phyloP scores from a whole-genome alignment of 345 rosid species.

The Aquilaria malaccensis region DNA sequence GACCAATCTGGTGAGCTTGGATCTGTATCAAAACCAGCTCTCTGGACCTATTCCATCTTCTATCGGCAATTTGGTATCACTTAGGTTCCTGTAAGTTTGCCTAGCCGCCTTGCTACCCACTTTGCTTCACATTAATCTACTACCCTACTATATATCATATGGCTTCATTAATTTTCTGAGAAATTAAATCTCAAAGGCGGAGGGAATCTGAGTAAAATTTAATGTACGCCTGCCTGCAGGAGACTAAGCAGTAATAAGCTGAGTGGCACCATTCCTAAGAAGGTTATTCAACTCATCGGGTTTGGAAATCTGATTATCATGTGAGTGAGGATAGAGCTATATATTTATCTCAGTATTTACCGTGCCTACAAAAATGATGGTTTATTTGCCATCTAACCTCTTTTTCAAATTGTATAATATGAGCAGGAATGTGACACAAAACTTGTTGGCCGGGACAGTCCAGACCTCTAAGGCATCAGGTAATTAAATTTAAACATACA shows the following conservation, averaged over 20 bases:
- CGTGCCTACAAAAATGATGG: too few species aligned
- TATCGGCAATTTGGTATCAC: slow-evolving; percentile 27
- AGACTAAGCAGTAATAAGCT: slow-evolving; percentile 33
- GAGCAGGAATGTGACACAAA: slow-evolving; percentile 41
- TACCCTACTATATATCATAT: background rate
- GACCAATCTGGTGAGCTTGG: slow-evolving; percentile 30
- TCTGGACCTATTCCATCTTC: slow-evolving; percentile 35
- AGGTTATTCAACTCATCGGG: slow-evolving; percentile 20
- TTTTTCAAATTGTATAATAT: background rate
- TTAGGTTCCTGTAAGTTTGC: slow-evolving; percentile 29
- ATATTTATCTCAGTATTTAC: too few species aligned
- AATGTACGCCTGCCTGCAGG: slow-evolving; percentile 16
- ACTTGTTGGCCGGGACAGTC: slow-evolving; percentile 25
- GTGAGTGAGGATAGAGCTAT: slow-evolving; percentile 20
- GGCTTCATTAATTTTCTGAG: background rate
- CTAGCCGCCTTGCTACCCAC: too few species aligned
- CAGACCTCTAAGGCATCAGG: slow-evolving; percentile 19
- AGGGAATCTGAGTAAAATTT: background rate
- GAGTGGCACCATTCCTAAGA: slow-evolving; percentile 29
- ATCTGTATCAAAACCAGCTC: slow-evolving; percentile 24
- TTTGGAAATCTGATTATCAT: slow-evolving; percentile 23
- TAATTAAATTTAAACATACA: background rate
- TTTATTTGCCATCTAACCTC: background rate
- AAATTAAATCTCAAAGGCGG: background rate
- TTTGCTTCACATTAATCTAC: background rate